Percentiles rank a stretch among this genome's conserved stretches.
phyloP scores from a whole-genome alignment of 2,329 filamentous ascomycete genomes.

The Aspergillus luchuensis region DNA sequence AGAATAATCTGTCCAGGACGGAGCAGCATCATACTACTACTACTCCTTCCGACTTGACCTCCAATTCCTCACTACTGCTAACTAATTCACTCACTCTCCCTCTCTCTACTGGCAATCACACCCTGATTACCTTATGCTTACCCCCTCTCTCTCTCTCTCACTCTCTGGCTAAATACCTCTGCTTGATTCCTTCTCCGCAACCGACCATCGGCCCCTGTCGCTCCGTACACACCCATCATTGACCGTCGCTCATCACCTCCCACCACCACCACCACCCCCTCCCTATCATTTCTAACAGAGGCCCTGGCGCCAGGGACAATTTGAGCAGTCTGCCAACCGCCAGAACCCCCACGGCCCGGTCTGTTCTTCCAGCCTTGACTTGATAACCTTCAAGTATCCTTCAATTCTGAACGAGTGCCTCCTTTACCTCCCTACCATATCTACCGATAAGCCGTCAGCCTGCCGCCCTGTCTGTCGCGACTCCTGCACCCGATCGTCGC shows the following conservation, averaged over 20 bases:
- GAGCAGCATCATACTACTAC: not conserved
- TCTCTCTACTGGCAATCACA: not conserved
- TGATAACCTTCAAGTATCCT: slow-evolving; percentile 4
- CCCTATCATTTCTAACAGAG: slow-evolving; percentile 3
- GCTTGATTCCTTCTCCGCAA: not conserved
- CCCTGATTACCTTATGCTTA: slow-evolving; percentile 2
- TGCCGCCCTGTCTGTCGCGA: not conserved
- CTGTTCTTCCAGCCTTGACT: slow-evolving; percentile 11
- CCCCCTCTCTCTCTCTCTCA: not conserved
- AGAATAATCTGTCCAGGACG: not conserved
- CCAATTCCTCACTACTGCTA: not conserved
- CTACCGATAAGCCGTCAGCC: not conserved
- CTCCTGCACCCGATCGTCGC: not conserved
- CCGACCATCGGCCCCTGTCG: slow-evolving; percentile 1
- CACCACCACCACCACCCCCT: not conserved
- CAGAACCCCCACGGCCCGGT: slow-evolving; percentile 11
- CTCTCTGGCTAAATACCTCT: not conserved
- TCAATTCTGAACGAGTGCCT: not conserved
- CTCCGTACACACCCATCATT: not conserved
- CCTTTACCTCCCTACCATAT: not conserved
- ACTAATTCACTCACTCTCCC: too few relatives aligned
- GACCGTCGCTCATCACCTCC: slow-evolving; percentile 7
- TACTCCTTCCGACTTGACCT: not conserved
- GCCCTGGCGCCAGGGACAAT: not conserved
- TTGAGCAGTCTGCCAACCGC: slow-evolving; percentile 8